A percentile compares a stretch with the other conserved stretches of the same genome.
These are phyloP conservation scores for Grigorovia yakushimaensis DNA, from an alignment of 805 yeast genomes.

Conservation along the genomic window DNA sequence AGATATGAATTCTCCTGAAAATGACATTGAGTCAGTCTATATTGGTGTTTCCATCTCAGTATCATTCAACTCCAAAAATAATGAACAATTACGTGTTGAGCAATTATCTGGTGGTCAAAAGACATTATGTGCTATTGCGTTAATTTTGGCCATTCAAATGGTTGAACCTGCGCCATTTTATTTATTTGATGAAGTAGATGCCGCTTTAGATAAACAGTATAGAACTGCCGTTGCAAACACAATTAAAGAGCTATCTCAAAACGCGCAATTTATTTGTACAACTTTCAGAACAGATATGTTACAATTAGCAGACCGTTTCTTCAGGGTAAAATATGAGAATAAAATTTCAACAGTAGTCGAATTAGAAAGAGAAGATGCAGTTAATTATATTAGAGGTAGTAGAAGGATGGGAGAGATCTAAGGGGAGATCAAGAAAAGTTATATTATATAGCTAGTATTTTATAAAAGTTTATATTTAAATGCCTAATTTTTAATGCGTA, in stretches of 20 bases:
- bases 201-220: slow-evolving; percentile 87
- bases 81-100: slow-evolving; percentile 81
- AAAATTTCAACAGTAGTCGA: slow-evolving; percentile 72
- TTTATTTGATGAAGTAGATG: slow-evolving; percentile 92
- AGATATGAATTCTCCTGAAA: slow-evolving; percentile 16
- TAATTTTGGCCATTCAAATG: slow-evolving; percentile 85
- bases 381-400: slow-evolving; percentile 68
- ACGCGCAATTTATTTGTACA: slow-evolving; percentile 91
- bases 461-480: too few species aligned
- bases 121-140: slow-evolving; percentile 89
- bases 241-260: slow-evolving; percentile 51
- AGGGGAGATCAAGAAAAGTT: background rate
- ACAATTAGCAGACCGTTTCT: slow-evolving; percentile 75
- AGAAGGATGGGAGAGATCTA: slow-evolving; percentile 21
- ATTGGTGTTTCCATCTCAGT: slow-evolving; percentile 79
- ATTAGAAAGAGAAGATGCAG: slow-evolving; percentile 62
- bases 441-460: background rate
- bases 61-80: slow-evolving; percentile 75
- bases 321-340: slow-evolving; percentile 76
- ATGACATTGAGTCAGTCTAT: slow-evolving; percentile 33
- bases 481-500: too few species aligned
- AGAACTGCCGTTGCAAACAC: slow-evolving; percentile 76
- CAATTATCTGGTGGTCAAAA: slow-evolving; percentile 96
- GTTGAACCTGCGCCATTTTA: slow-evolving; percentile 98
- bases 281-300: slow-evolving; percentile 93